Evolutionary conservation across 352 stramenopile genomes (phyloP).

Genomic region (Plasmopara viticola): DNA sequence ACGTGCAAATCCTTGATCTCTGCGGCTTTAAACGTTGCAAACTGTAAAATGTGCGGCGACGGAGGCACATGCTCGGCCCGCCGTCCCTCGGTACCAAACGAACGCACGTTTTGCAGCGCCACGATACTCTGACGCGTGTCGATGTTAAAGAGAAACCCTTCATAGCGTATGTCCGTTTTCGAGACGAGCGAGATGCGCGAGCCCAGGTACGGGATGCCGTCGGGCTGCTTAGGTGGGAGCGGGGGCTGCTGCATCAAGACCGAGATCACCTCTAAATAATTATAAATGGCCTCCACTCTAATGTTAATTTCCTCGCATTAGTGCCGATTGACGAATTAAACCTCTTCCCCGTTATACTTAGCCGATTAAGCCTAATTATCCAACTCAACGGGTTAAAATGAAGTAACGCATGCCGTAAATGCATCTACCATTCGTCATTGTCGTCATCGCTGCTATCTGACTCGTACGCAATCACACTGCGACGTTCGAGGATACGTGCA

Average conservation of each 20-base stretch:
- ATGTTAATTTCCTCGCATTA: too few species aligned
- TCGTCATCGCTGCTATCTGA: constrained; percentile 35
- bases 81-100: constrained; percentile 79
- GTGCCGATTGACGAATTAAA: too few species aligned
- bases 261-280: too few species aligned
- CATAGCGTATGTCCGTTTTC: constrained; percentile 86
- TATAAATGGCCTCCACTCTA: too few species aligned
- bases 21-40: constrained; percentile 73
- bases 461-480: constrained; percentile 51
- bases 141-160: constrained; percentile 84
- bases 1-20: constrained; percentile 86
- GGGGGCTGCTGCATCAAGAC: constrained; percentile 27
- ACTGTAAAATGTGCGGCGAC: constrained; percentile 70
- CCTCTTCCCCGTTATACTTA: too few species aligned
- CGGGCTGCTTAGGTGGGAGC: constrained; percentile 18
- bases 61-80: constrained; percentile 64
- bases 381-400: too few species aligned
- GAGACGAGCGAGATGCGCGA: constrained; percentile 79
- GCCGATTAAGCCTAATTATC: too few species aligned
- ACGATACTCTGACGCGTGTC: constrained; percentile 80
- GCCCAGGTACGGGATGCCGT: constrained; percentile 75
- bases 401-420: too few species aligned
- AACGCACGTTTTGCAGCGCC: constrained; percentile 71
- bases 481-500: constrained; percentile 52
- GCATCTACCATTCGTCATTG: neutral